A percentile compares a stretch with the other conserved stretches of the same genome.
Evolutionary conservation across 2,329 filamentous ascomycete species (phyloP).

Genomic region (Didymella sp.): DNA sequence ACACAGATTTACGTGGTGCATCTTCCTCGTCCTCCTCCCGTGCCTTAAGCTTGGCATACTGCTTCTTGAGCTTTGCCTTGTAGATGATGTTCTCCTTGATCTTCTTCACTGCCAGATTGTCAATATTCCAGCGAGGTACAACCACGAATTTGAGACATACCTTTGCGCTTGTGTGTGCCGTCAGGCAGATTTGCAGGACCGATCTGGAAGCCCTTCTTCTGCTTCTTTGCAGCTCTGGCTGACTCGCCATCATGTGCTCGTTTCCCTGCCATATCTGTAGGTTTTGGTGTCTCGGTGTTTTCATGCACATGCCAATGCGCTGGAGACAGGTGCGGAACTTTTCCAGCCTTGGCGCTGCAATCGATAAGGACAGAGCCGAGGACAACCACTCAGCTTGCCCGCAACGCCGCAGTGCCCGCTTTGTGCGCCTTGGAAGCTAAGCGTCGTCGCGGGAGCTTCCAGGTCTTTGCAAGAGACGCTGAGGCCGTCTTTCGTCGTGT

Average conservation of each 20-base stretch:
- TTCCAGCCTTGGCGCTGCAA: slow-evolving; percentile 28
- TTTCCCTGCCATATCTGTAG: slow-evolving; percentile 64
- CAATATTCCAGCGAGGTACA: not conserved
- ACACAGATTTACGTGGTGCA: slow-evolving; percentile 44
- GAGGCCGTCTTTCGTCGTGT: slow-evolving; percentile 31
- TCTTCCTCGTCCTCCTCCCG: slow-evolving; percentile 53
- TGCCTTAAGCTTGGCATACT: slow-evolving; percentile 86
- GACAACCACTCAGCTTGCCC: slow-evolving; percentile 20
- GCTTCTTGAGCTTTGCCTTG: slow-evolving; percentile 91
- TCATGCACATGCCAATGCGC: slow-evolving; percentile 2
- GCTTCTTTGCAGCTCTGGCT: slow-evolving; percentile 52
- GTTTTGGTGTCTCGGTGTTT: not conserved
- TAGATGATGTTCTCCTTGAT: slow-evolving; percentile 89
- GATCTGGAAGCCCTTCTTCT: slow-evolving; percentile 78
- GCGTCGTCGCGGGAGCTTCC: slow-evolving; percentile 9
- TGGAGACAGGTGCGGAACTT: slow-evolving; percentile 21
- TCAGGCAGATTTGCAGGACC: slow-evolving; percentile 91
- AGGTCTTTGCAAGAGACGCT: not conserved
- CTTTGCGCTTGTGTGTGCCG: slow-evolving; percentile 84
- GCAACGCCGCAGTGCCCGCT: slow-evolving; percentile 20
- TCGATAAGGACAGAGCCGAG: slow-evolving; percentile 11
- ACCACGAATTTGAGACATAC: slow-evolving; percentile 46
- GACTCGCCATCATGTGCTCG: slow-evolving; percentile 59
- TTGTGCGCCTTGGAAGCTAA: slow-evolving; percentile 14
- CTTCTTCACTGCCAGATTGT: slow-evolving; percentile 69